Percentiles rank a stretch among this genome's conserved stretches.
Conservation (phyloP, 148 eudicot genomes). For the Pouteria glomerata region DNA sequence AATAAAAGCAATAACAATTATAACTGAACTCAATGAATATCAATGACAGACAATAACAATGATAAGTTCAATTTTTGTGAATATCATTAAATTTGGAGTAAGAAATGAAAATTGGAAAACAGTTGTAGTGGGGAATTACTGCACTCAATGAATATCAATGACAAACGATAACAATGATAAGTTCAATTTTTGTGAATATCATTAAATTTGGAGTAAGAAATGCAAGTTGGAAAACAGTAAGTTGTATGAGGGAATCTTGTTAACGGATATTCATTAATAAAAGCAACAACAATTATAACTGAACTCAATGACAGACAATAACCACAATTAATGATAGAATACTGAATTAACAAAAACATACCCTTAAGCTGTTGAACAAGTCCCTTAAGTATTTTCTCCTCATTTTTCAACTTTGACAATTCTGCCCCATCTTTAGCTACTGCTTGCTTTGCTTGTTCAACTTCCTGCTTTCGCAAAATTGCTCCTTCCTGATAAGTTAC, state of each 20-base stretch:
- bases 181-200: neutral
- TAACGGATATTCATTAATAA: too few species aligned
- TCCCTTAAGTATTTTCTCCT: constrained; percentile 77
- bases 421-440: constrained; percentile 75
- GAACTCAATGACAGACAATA: too few species aligned
- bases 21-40: too few species aligned
- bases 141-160: too few species aligned
- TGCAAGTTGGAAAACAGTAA: neutral
- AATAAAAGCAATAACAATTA: too few species aligned
- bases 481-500: constrained; percentile 71
- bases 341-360: constrained; percentile 20
- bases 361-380: constrained; percentile 86
- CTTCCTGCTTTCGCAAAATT: constrained; percentile 57
- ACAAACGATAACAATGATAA: too few species aligned
- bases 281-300: too few species aligned
- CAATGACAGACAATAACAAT: too few species aligned
- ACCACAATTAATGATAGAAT: neutral
- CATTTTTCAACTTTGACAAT: constrained; percentile 63
- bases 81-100: neutral
- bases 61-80: too few species aligned
- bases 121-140: too few species aligned
- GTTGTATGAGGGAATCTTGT: too few species aligned
- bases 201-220: neutral
- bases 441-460: constrained; percentile 72
- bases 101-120: neutral